Percentiles rank a stretch among this genome's conserved stretches.
phyloP scores from a whole-genome alignment of 2,329 filamentous ascomycete species.

The Arthrinium phaeospermum region DNA sequence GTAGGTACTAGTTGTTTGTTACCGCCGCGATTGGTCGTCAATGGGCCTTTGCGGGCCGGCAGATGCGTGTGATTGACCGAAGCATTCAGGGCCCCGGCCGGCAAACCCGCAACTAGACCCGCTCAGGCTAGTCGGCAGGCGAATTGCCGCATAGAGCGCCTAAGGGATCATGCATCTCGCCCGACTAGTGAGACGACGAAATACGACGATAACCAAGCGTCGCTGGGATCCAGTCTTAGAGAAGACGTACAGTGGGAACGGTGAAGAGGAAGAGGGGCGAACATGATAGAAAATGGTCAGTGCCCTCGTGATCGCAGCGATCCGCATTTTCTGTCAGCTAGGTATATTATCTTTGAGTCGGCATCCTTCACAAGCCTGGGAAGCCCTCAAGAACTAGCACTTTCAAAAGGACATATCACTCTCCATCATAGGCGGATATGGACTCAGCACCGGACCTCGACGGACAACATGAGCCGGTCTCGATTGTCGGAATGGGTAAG shows the following conservation, averaged over 20 bases:
- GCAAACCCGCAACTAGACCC: conserved; percentile 8
- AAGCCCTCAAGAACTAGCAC: neutral
- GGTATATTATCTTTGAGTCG: neutral
- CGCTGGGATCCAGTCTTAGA: neutral
- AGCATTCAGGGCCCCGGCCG: conserved; percentile 1
- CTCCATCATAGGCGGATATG: conserved; percentile 16
- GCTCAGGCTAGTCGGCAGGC: conserved; percentile 1
- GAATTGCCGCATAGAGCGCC: conserved; percentile 8
- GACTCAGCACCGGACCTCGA: conserved; percentile 1
- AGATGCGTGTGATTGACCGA: conserved; percentile 13
- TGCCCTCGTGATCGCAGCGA: neutral
- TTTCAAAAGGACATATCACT: neutral
- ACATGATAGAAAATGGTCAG: conserved; percentile 4
- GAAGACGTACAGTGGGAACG: neutral
- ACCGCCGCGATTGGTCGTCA: neutral
- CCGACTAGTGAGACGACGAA: conserved; percentile 13
- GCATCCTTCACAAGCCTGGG: neutral
- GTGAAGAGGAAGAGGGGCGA: neutral
- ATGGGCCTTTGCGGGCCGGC: conserved; percentile 2
- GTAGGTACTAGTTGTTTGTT: neutral
- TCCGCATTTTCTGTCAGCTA: conserved; percentile 11
- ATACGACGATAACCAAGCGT: neutral
- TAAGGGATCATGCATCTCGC: conserved; percentile 3
- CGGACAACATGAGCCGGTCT: conserved; percentile 17
- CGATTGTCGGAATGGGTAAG: conserved; percentile 20